Base-by-base conservation (phyloP, 1,139 yeast species). In the Debaryomyces sp. region DNA sequence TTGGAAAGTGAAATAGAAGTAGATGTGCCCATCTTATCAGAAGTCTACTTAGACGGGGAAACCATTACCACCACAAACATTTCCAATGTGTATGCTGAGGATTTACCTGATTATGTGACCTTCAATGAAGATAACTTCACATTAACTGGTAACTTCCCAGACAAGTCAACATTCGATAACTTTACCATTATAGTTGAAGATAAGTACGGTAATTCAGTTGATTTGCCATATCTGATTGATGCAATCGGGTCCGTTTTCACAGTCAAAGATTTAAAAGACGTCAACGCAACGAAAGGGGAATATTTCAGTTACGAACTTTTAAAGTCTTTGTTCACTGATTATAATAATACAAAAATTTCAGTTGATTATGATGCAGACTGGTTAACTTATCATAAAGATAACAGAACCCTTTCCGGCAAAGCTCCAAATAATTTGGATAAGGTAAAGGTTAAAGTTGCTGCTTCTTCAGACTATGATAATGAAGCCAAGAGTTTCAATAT, bases 321-420 rank as follows among this genome's bases (percentile, higher is more conserved):
- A 48, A 67, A 78, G 27, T 72, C 84, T 1, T 75, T 72, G 56
- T 85, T 87, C 61, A 80, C 87, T 2, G 80, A 84, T 57, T 68
- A 63, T 51, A 66, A 74, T 44, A 67, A 73, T 18, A 85, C 92
- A 2, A 66, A 73, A 21, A 67, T 89, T 15, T 56, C 76, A 2
- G 80, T 81, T 3, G 59, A 72, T 21, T 75, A 68, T 55, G 69
- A 71, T 45, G 74, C 81, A 1, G 70, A 72, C 49, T 92, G 97
- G 97, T 71, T 92, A 49, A 61, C 70, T 3, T 90, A 78, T 65
- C 78, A 83, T 59, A 58, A 72, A 24, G 61, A 73, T 13, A 90
- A 89, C 62, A 68, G 77, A 61, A 86, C 96, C 1, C 77, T 92
- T 51, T 70, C 70, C 39, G 98, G 98, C 24, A 54, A 58, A 43